Evolutionary conservation across 257 asterid genomes (phyloP).

Genomic region (Ballota nigra): DNA sequence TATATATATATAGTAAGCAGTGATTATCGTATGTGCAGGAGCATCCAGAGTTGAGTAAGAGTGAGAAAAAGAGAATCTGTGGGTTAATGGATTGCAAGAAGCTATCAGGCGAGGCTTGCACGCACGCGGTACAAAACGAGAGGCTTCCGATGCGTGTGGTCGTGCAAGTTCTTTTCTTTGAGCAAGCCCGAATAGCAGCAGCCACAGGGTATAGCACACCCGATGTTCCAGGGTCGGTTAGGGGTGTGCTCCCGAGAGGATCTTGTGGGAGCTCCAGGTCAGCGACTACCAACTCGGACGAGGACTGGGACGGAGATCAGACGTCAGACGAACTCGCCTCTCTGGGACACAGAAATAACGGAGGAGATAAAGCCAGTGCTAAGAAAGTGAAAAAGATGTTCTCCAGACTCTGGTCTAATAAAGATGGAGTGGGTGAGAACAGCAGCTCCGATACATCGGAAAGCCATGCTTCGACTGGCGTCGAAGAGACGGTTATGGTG

Average conservation of each 20-base stretch:
- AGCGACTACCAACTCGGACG: conserved; percentile 73
- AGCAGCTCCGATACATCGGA: conserved; percentile 88
- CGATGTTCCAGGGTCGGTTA: conserved; percentile 46
- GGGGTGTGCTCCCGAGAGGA: conserved; percentile 50
- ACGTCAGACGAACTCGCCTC: conserved; percentile 63
- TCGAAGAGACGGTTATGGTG: conserved; percentile 39
- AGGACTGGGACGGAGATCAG: conserved; percentile 75
- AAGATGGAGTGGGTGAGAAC: conserved; percentile 63
- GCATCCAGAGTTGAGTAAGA: conserved; percentile 46
- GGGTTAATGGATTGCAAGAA: conserved; percentile 41
- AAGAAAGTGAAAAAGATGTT: conserved; percentile 58
- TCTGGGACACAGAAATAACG: conserved; percentile 44
- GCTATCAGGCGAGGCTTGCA: conserved; percentile 42
- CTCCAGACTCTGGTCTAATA: conserved; percentile 74
- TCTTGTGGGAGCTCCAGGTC: conserved; percentile 80
- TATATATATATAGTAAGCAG: background rate
- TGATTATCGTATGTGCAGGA: conserved; percentile 44
- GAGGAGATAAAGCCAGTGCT: conserved; percentile 38
- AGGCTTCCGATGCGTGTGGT: conserved; percentile 48
- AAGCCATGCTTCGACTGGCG: conserved; percentile 69
- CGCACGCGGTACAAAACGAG: conserved; percentile 49
- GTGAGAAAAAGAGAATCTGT: conserved; percentile 37
- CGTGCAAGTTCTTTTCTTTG: conserved; percentile 46
- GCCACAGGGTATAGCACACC: conserved; percentile 53
- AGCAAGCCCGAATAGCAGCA: conserved; percentile 46